Evolutionary conservation across 805 yeast genomes (phyloP), one percentile per base, ranked within the genome.

Genomic region (Metschnikowia lunata): DNA sequence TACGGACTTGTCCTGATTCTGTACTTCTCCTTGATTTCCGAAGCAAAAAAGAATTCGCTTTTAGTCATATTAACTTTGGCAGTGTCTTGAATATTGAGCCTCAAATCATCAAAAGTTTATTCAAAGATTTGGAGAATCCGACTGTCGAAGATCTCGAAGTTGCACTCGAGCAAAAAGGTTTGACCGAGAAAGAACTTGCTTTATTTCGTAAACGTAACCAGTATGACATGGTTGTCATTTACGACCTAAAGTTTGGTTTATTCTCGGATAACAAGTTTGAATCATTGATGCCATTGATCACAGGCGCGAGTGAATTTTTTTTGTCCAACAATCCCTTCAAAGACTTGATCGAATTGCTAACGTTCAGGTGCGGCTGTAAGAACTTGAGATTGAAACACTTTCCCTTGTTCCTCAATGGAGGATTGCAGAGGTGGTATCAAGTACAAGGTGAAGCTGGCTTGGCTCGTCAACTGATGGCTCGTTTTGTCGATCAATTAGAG

Each of bases 51-150:
- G 82, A 79, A 31, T 89, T 75, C 57, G 76, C 79, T 37, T 66
- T 68, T 35, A 76, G 78, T 38, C 97, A 88, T 61, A 79, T 90
- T 18, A 67, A 75, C 10, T 66, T 79, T 26, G 63, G 67, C 3
- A 78, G 84, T 42, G 61, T 85, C 8, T 73, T 87, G 9, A 86
- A 90, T 58, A 74, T 90, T 14, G 96, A 88, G 42, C 97, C 97
- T 0, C 40, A 51, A 3, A 43, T 49, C 23, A 37, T 63, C 1
- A 42, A 40, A 18, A 39, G 52, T 27, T 39, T 68, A 7, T 40
- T 51, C n/a, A 47, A 49, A 12, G 44, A 44, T 14, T 63, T 79
- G 41, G 60, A 63, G 1, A 64, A 39, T 6, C 42, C 78, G 56
- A 69, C 77, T 0, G 87, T 85, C 54, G 63, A 60, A n/a, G 91